phyloP scores from a whole-genome alignment of 805 yeast genomes.

The Candida silvicultrix region DNA sequence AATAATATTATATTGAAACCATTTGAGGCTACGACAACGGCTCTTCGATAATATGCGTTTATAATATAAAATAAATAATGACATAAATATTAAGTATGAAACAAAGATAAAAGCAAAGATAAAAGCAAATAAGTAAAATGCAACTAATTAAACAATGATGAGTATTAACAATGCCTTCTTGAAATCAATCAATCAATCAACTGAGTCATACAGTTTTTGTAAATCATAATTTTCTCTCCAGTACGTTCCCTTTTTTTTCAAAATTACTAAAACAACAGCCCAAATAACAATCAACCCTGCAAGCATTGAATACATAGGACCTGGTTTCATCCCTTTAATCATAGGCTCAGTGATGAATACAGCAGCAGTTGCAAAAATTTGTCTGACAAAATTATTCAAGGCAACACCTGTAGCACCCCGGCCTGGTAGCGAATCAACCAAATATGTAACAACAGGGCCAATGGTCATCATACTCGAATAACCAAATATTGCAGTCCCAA shows the following conservation, averaged over 20 bases:
- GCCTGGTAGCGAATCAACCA: constrained; percentile 82
- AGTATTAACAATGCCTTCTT: too few species aligned
- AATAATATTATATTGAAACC: too few species aligned
- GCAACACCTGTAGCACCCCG: constrained; percentile 89
- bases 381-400: constrained; percentile 67
- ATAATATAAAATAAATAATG: too few species aligned
- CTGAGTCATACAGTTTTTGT: constrained; percentile 44
- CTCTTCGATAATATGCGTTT: too few species aligned
- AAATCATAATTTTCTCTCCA: constrained; percentile 62
- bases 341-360: constrained; percentile 73
- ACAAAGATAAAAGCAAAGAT: too few species aligned
- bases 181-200: constrained; percentile 16
- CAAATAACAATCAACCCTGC: constrained; percentile 49
- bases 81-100: too few species aligned
- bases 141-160: too few species aligned
- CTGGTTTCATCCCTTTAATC: constrained; percentile 59
- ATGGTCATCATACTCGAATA: constrained; percentile 79
- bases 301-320: constrained; percentile 62
- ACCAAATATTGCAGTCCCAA: constrained; percentile 80
- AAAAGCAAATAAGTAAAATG: too few species aligned
- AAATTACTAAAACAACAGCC: constrained; percentile 34
- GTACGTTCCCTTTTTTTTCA: constrained; percentile 50
- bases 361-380: constrained; percentile 67
- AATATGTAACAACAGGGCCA: constrained; percentile 73
- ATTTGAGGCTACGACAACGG: too few species aligned